Evolutionary conservation across 1,284 basidiomycete species (phyloP), one percentile per base, ranked within the genome.

Genomic region (Trichosporon inkin): DNA sequence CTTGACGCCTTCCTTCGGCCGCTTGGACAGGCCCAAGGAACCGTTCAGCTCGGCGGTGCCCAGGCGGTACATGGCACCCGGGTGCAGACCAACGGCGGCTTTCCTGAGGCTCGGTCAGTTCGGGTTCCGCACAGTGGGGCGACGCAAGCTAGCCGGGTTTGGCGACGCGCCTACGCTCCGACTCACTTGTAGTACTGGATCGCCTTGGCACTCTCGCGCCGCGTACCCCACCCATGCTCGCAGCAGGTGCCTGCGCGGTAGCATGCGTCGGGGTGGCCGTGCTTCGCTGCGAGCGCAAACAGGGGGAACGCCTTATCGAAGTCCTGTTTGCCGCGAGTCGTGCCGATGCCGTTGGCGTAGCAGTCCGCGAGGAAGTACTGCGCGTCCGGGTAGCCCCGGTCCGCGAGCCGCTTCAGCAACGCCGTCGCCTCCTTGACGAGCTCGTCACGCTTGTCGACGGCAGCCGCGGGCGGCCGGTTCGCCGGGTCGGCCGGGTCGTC

Each of bases 281-380:
- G 96, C 79, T 99, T 99, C 47, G 94, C 92, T 7, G 95, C 92
- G 44, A 97, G 86, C 7, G 96, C 87, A 74, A 98, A 99, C 59
- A 99, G 83, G 16, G 94, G 94, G 78, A 93, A 97, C 3, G 96
- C 95, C 64, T 89, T 86, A 79, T 98, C 94, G 74, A 98, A 98
- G 80, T 99, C 95, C 77, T 96, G 94, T 74, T 86, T 88, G 66
- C 84, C 86, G 76, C 89, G 88, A 64, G 84, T 81, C 1, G 92
- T 97, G 28, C 93, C 92, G 66, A 97, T 92, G 14, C 95, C 95
- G 75, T 98, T 97, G 40, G 94, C 90, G 75, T 90, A 98, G 80
- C 94, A 97, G 80, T 99, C 95, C 20, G 92, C 95, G 64, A 98
- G 84, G 79, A 97, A 95, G 81, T 97, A 98, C 78, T 98, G 94